phyloP scores from a whole-genome alignment of 1,284 basidiomycete genomes.

The Ustilago bromivora region DNA sequence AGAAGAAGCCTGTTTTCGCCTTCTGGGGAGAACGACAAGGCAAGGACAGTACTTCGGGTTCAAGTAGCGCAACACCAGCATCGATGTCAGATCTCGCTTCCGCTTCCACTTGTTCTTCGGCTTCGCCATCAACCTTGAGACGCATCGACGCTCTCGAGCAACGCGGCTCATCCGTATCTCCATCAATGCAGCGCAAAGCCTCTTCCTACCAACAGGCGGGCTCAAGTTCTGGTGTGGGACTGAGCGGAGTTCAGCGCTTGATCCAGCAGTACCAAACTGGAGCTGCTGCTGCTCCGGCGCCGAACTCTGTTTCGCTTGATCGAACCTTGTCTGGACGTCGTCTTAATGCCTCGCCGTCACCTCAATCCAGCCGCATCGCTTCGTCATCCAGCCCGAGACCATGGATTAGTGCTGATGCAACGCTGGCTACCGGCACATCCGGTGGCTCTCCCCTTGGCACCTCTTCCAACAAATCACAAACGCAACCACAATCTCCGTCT shows the following conservation, averaged over 20 bases:
- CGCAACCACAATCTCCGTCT: constrained; percentile 1
- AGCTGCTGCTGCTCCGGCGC: constrained; percentile 6
- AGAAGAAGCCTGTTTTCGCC: constrained; percentile 47
- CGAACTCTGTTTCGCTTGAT: constrained; percentile 12
- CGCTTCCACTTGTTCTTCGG: constrained; percentile 1
- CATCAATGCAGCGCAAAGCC: constrained; percentile 15
- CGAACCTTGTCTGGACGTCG: constrained; percentile 22
- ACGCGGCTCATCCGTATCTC: constrained; percentile 9
- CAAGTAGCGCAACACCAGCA: constrained; percentile 10
- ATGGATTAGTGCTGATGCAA: not conserved
- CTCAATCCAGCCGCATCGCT: constrained; percentile 10
- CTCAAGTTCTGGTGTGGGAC: not conserved
- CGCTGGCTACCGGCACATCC: not conserved
- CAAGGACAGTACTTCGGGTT: constrained; percentile 19
- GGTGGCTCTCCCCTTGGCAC: not conserved
- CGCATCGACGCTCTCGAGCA: constrained; percentile 19
- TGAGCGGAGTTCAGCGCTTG: constrained; percentile 42
- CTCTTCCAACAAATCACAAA: not conserved
- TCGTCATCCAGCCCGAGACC: not conserved
- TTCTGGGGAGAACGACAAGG: constrained; percentile 44
- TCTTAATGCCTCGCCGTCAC: not conserved
- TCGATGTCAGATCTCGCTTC: not conserved
- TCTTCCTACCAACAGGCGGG: constrained; percentile 7
- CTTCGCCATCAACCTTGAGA: constrained; percentile 17
- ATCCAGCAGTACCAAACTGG: constrained; percentile 44